Evolutionary conservation across 106 monocot species (phyloP), one percentile per base, ranked within the genome.

Genomic region (Dendrobium officinale): DNA sequence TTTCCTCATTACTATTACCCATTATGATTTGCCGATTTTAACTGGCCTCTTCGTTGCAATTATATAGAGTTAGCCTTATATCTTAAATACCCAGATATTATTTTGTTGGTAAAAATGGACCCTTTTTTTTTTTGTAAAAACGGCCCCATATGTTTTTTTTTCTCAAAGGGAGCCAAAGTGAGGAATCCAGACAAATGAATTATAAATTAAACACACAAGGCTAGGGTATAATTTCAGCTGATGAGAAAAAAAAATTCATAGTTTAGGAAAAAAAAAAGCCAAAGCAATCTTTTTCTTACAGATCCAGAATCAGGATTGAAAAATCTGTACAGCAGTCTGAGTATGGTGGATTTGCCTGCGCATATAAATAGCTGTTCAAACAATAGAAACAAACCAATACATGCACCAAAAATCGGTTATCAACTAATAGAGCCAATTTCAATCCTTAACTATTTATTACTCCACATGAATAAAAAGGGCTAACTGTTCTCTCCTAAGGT

Each of bases 291-390:
- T 9, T 55, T 58, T 82, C 96, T 92, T 85, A 97, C 96, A 74
- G 79, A 55, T 82, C 96, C 96, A 86, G 87, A 87, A 87, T 90
- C 86, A 5, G 87, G 82, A 79, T 92, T 90, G 76, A 91, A 97
- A 86, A 94, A 97, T 83, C 96, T 94, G 89, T 90, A 97, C 1
- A 97, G 78, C 42, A 97, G 80, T 79, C 96, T 87, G 29, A 97
- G 83, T 78, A 97, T 86, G 22, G 96, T 97, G 58, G 96, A 94
- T 77, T 97, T 97, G 9, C 96, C 96, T 97, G 90, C 85, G 89
- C 55, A 43, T 43, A 42, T 42, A 74, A 74, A 19, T 7, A 70
- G 70, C 33, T 37, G 70, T 44, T 42, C n/a, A 74, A 74, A 74
- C 42, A 70, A 70, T 44, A 42, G 20, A 37, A 74, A 74, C 42